Evolutionary conservation across 441 rosid genomes (phyloP).

Genomic region (Jatropha multifida): DNA sequence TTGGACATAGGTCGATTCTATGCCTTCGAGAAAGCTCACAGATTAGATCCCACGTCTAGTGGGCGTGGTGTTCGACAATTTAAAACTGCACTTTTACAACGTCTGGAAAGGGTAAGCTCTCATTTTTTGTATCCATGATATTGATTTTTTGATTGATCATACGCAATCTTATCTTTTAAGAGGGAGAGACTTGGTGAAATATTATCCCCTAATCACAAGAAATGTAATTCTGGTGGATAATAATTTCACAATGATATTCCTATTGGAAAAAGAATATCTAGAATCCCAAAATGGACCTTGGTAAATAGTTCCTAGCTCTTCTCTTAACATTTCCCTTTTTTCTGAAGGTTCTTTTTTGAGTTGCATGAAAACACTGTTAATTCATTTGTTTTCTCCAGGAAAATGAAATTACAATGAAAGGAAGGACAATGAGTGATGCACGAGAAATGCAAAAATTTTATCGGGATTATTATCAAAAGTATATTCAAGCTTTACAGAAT

Average conservation of each 20-base stretch:
- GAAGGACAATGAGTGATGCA: constrained; percentile 92
- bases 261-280: constrained; percentile 7
- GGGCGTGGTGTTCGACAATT: constrained; percentile 99
- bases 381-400: constrained; percentile 46
- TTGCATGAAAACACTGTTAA: background rate
- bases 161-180: background rate
- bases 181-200: background rate
- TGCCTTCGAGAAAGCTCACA: constrained; percentile 97
- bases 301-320: background rate
- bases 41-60: constrained; percentile 93
- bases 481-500: constrained; percentile 92
- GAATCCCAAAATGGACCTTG: background rate
- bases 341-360: background rate
- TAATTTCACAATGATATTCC: background rate
- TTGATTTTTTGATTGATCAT: background rate
- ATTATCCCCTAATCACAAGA: background rate
- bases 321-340: constrained; percentile 4
- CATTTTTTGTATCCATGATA: background rate
- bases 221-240: background rate
- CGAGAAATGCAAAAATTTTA: constrained; percentile 99
- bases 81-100: constrained; percentile 96
- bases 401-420: constrained; percentile 81
- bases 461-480: constrained; percentile 90
- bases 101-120: constrained; percentile 77
- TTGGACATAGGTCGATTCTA: constrained; percentile 78